A percentile compares a stretch with the other conserved stretches of the same genome.
These are phyloP conservation scores for Xylariomycetidae sp. DNA, from an alignment of 2,329 filamentous ascomycete species.

Conservation along the genomic window DNA sequence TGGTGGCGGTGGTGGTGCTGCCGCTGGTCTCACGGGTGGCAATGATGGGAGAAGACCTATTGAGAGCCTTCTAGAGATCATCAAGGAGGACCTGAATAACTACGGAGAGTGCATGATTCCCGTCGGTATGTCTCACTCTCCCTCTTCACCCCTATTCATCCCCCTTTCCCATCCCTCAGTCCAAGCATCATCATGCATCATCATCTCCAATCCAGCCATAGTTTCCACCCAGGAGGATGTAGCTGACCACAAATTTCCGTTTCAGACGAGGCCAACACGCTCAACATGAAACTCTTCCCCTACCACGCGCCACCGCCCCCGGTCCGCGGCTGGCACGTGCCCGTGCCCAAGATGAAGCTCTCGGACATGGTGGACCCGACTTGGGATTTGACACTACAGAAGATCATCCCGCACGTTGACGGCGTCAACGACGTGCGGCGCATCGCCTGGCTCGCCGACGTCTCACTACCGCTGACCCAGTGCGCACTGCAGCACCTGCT, in stretches of 20 bases:
- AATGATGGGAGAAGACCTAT: constrained; percentile 62
- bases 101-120: constrained; percentile 99
- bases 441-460: constrained; percentile 80
- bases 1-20: not conserved
- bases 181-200: not conserved
- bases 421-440: constrained; percentile 85
- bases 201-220: not conserved
- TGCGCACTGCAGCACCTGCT: constrained; percentile 84
- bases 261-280: constrained; percentile 82
- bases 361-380: constrained; percentile 59
- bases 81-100: constrained; percentile 86
- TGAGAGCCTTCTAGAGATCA: constrained; percentile 76
- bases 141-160: not conserved
- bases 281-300: constrained; percentile 95
- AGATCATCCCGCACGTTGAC: constrained; percentile 82
- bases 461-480: constrained; percentile 80
- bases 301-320: constrained; percentile 71
- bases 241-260: constrained; percentile 10
- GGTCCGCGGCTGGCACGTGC: constrained; percentile 86
- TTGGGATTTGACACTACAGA: constrained; percentile 72
- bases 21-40: constrained; percentile 22
- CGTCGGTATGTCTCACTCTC: constrained; percentile 59
- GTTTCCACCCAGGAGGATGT: not conserved
- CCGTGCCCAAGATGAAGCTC: constrained; percentile 67
- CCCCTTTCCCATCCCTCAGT: not conserved